Evolutionary conservation across 305 asterid genomes (phyloP), one percentile per base, ranked within the genome.

Genomic region (Fraxinus greggii): DNA sequence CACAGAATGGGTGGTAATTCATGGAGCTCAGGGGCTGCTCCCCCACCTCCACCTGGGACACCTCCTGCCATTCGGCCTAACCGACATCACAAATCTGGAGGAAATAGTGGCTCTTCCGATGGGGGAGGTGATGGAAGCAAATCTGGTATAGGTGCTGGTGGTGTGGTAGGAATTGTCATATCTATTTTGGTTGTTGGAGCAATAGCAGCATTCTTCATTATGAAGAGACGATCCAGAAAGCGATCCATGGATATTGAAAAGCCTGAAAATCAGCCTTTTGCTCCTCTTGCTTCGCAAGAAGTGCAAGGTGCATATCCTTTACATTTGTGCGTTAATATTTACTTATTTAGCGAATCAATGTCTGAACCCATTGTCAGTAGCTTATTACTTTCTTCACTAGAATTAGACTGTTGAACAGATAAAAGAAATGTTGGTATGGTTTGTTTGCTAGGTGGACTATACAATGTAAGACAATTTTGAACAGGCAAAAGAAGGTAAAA

Each of bases 31-130:
- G 98, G 98, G 76, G 89, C 99, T n/a, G 99, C 98, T 38, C 98
- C 98, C 79, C 97, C 98, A 67, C 97, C 98, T 67, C 99, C 99
- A 28, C 99, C 98, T 45, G 97, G 99, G 87, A 89, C 97, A 17
- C 99, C 98, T 75, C 93, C 98, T 5, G 93, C 91, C 81, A 73
- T 76, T 77, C 87, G 85, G 61, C 94, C 93, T 75, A 87, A n/a
- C 83, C 85, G 80, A 7, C 80, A 84, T 78, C 91, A 84, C 56
- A 83, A 80, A 73, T 79, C 94, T 38, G 90, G 93, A 40, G 88
- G 90, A 45, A 72, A 82, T 65, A 79, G 84, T 81, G 76, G 87
- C 78, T 83, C 91, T 4, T 82, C 92, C 7, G 83, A 59, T 63
- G 81, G 85, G 8, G 93, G 88, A 29, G 88, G 79, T 21, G 82